A percentile compares a stretch with the other conserved stretches of the same genome.
Conservation (phyloP, 2,329 filamentous ascomycete species). For the Claviceps sp. region DNA sequence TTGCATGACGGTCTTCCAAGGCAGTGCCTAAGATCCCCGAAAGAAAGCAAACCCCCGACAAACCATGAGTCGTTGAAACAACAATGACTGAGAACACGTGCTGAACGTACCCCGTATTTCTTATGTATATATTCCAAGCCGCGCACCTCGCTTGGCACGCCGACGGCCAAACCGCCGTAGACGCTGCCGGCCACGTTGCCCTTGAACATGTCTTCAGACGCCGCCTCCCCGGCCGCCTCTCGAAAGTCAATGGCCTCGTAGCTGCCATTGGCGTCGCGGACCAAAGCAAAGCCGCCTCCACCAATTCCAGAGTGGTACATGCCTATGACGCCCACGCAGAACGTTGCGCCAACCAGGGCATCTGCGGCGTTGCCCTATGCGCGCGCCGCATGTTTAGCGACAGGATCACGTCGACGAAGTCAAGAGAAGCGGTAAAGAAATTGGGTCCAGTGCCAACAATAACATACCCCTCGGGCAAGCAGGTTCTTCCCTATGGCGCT, state of each 20-base stretch:
- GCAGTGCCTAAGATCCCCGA: conserved; percentile 28
- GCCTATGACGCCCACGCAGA: conserved; percentile 62
- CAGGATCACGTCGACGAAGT: no score
- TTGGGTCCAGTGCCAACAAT: conserved; percentile 2
- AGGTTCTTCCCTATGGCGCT: conserved; percentile 55
- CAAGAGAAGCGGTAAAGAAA: no score
- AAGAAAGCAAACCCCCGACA: neutral
- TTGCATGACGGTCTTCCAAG: conserved; percentile 58
- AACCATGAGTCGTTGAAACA: neutral
- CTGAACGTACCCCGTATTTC: conserved; percentile 45
- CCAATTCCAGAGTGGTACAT: conserved; percentile 77
- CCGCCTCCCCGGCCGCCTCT: conserved; percentile 73
- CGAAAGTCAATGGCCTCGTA: conserved; percentile 86
- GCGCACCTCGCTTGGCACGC: conserved; percentile 60
- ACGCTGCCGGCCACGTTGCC: conserved; percentile 55
- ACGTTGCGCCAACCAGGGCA: conserved; percentile 57
- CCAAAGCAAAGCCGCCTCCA: conserved; percentile 81
- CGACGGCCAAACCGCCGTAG: conserved; percentile 57
- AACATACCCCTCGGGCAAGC: conserved; percentile 37
- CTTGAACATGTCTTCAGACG: conserved; percentile 73
- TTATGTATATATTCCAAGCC: conserved; percentile 69
- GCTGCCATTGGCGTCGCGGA: conserved; percentile 56
- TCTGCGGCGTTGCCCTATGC: conserved; percentile 60
- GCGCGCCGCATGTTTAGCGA: no score
- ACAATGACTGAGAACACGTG: no score